Evolutionary conservation across 306 rosid genomes (phyloP), one percentile per base, ranked within the genome.

Genomic region (Castanea crenata): DNA sequence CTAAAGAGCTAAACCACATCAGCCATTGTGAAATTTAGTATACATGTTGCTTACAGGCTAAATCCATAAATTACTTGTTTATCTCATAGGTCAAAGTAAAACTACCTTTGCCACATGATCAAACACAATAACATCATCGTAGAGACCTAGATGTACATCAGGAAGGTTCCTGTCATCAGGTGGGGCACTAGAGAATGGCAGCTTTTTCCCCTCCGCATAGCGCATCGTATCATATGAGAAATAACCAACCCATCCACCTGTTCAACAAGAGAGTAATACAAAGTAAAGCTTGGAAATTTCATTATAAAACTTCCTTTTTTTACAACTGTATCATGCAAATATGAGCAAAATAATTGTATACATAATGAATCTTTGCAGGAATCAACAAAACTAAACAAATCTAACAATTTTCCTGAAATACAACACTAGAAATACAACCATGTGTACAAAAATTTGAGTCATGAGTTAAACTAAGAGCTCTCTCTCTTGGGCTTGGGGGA

Each of bases 161-260:
- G 99, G 99, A 83, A 95, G 98, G 84, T 82, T 81, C 84, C 98
- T 89, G 79, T 95, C 98, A 84, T 95, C 99, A 18, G 81, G 69
- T 3, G 98, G 97, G 65, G 99, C 98, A 83, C 83, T 81, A 21
- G 84, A 79, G 88, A 95, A 95, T n/a, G 99, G 94, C 71, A 95
- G 84, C 82, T 90, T 95, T 86, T 93, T 95, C 91, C 84, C 91
- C 85, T 95, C 98, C n/a, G 84, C 96, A 74, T 89, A 95, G 73
- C 99, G 99, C 86, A 95, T 91, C 14, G 99, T 93, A 78, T 95
- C 99, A 79, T 95, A 95, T 14, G 99, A 95, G 87, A 95, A 92
- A 81, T 87, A 95, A 81, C 99, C 99, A 27, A 95, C 97, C 97
- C 98, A 92, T 54, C 99, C 99, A 86, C 97, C 99, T 95, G 85